Conservation (phyloP, 306 rosid genomes). For the Carpinus viminea region DNA sequence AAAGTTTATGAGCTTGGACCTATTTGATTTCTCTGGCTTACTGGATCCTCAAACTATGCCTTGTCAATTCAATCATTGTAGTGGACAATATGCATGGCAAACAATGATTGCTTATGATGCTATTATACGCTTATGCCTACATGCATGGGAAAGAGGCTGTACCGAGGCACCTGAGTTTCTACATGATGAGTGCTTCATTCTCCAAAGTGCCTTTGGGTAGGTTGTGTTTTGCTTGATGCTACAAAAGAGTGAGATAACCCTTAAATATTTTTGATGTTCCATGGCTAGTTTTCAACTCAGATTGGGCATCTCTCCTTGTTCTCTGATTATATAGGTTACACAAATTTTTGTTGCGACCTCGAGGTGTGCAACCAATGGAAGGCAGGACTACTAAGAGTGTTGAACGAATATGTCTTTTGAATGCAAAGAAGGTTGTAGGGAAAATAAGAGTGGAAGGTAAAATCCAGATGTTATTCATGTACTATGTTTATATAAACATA, state of each 20-base stretch:
- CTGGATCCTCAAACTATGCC: slow-evolving; percentile 16
- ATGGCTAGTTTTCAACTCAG: slow-evolving; percentile 15
- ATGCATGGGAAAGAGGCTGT: slow-evolving; percentile 93
- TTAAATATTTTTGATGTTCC: slow-evolving; percentile 16
- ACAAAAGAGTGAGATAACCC: not conserved
- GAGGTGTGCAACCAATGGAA: slow-evolving; percentile 56
- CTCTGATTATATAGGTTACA: slow-evolving; percentile 52
- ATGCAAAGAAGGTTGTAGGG: slow-evolving; percentile 73
- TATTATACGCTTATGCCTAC: slow-evolving; percentile 86
- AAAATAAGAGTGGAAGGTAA: slow-evolving; percentile 96
- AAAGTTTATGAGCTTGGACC: not conserved
- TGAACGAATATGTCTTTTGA: slow-evolving; percentile 59
- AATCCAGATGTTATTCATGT: too few species aligned
- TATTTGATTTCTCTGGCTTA: not conserved
- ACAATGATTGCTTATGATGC: slow-evolving; percentile 92
- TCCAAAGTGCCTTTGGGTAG: slow-evolving; percentile 94
- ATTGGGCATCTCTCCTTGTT: slow-evolving; percentile 18
- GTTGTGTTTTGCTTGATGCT: slow-evolving; percentile 26
- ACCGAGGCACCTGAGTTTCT: slow-evolving; percentile 88
- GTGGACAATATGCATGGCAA: slow-evolving; percentile 92
- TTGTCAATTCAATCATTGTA: slow-evolving; percentile 45
- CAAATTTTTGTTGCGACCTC: slow-evolving; percentile 78
- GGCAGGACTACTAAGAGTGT: slow-evolving; percentile 48
- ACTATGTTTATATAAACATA: too few species aligned
- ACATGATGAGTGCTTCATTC: slow-evolving; percentile 71